These are phyloP conservation scores for Metschnikowia matae DNA, from an alignment of 805 yeast species.

Conservation along the genomic window DNA sequence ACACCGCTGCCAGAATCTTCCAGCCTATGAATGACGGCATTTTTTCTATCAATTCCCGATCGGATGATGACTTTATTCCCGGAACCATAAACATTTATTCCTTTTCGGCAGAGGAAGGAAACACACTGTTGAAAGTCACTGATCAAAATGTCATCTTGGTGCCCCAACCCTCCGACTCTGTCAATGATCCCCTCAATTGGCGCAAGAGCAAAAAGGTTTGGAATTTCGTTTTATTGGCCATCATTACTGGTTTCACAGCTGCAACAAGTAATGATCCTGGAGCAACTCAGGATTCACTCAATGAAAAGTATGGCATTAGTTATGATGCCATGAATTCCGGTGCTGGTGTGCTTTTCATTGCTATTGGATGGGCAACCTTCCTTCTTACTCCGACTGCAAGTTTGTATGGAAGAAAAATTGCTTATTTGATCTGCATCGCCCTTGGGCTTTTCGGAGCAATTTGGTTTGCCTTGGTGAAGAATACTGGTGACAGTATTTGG, in stretches of 20 bases:
- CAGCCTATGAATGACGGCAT: conserved; percentile 6
- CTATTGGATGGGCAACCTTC: conserved; percentile 63
- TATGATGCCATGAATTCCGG: conserved; percentile 73
- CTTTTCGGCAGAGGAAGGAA: conserved; percentile 12
- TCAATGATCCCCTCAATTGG: conserved; percentile 50
- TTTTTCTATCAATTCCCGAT: conserved; percentile 11
- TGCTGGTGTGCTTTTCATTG: conserved; percentile 70
- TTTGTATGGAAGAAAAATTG: conserved; percentile 62
- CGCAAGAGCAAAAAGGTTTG: conserved; percentile 27
- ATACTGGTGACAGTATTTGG: conserved; percentile 64
- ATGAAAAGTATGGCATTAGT: conserved; percentile 57
- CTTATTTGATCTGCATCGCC: conserved; percentile 57
- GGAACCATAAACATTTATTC: conserved; percentile 18
- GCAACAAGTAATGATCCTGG: conserved; percentile 76
- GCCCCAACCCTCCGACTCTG: conserved; percentile 49
- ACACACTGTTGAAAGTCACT: conserved; percentile 15
- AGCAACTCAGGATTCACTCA: conserved; percentile 62
- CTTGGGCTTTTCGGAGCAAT: conserved; percentile 61
- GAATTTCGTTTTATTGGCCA: conserved; percentile 41
- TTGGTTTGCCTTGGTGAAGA: conserved; percentile 62
- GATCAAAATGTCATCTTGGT: conserved; percentile 33
- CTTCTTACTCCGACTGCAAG: conserved; percentile 65
- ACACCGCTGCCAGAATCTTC: not conserved
- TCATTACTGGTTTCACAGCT: conserved; percentile 64
- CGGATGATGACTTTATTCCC: conserved; percentile 17